A percentile compares a stretch with the other conserved stretches of the same genome.
Evolutionary conservation across 108 stramenopile genomes (phyloP).

Genomic region (Skeletonema marinoi): DNA sequence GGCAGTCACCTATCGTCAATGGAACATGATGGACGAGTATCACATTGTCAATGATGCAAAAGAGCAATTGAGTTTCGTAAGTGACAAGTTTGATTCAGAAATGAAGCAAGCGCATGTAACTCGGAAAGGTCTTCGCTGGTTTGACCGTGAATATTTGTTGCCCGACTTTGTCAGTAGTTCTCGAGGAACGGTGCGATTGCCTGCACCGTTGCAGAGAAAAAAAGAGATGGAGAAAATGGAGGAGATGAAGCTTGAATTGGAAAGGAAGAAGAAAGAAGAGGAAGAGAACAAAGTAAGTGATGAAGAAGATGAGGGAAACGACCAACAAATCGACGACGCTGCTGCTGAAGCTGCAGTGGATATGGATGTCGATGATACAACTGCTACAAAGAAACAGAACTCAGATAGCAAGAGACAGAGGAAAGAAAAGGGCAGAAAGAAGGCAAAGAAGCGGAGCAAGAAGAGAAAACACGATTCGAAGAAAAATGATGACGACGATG

Average conservation of each 20-base stretch:
- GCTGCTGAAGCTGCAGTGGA: constrained; percentile 13
- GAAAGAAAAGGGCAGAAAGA: not conserved
- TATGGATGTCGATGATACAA: not conserved
- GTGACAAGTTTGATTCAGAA: constrained; percentile 73
- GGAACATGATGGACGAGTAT: constrained; percentile 97
- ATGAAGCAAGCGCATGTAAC: constrained; percentile 57
- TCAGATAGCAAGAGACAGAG: not conserved
- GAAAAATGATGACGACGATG: constrained; percentile 18
- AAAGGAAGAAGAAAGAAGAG: constrained; percentile 27
- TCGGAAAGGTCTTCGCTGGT: constrained; percentile 60
- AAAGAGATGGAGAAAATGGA: constrained; percentile 44
- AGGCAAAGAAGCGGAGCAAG: constrained; percentile 7
- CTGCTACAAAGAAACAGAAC: constrained; percentile 14
- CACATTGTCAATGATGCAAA: constrained; percentile 83
- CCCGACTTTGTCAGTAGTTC: constrained; percentile 88
- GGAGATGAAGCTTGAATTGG: constrained; percentile 26
- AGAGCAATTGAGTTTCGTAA: constrained; percentile 67
- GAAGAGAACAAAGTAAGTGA: constrained; percentile 45
- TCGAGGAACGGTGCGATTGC: constrained; percentile 64
- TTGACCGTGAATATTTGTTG: constrained; percentile 87
- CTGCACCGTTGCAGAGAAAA: constrained; percentile 52
- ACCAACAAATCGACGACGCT: constrained; percentile 19
- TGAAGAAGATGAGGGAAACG: not conserved
- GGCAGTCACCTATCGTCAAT: constrained; percentile 90
- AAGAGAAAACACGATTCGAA: constrained; percentile 11